Base-by-base conservation (phyloP, 2,329 filamentous ascomycete genomes). In the Calycina marina region DNA sequence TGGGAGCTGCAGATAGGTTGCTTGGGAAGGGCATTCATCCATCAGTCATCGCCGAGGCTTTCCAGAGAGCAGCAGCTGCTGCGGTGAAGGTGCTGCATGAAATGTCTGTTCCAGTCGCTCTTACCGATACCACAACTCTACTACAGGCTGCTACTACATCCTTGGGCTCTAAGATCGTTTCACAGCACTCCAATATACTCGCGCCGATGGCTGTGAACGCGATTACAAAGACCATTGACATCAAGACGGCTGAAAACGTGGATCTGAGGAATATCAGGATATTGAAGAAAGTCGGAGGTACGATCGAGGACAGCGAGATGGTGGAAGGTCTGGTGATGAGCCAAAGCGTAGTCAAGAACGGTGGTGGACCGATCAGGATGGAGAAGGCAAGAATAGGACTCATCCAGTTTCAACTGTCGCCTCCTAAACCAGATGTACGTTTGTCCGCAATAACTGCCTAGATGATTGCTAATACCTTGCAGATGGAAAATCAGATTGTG, bases 401-500 rank as follows among this genome's bases (percentile, higher is more conserved):
- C 40, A 96, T 98, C 46, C 90, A 98, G 57, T 98, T 98, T 70
- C 90, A 98, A 61, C 75, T 98, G 48, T 93, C 85, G 60, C 88
- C 90, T 28, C 90, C 90, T 2, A 98, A 98, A 63, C 90, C 90
- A 47, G 90, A 98, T 58, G 79, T 85, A 65, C 52, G 74, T 35
- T 20, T 28, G 30, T 20, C 17, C 22, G 5, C n/a, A 30, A 11
- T 6, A n/a, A 4, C 14, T 5, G 16, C 25, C n/a, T 29, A 5
- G 22, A 28, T 25, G 14, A 6, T 28, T 5, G 18, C 43, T 46
- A 46, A 48, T 30, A 25, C 30, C 34, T 37, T 35, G 30, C 47
- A 84, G 75, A 98, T 98, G 90, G 90, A 98, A 65, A 98, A 98
- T 63, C 90, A 92, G 53, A 96, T 98, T 43, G 78, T 93, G 18